phyloP scores from a whole-genome alignment of 495 filamentous ascomycete species.

The Penicillium desertorum region DNA sequence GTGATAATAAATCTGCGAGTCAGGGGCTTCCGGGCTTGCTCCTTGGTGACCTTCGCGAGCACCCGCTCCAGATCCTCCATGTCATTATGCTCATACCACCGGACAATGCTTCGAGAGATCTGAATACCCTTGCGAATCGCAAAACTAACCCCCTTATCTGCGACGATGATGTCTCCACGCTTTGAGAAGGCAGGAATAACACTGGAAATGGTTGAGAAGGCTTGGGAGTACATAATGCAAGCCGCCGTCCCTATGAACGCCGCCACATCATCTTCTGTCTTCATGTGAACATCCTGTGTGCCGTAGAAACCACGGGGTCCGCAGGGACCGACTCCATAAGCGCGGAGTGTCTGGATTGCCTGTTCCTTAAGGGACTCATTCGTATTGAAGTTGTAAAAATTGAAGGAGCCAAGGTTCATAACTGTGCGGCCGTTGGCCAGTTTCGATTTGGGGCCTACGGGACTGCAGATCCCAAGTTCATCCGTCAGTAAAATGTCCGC shows the following conservation, averaged over 20 bases:
- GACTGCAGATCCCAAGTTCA: slow-evolving; percentile 49
- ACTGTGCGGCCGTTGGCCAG: slow-evolving; percentile 87
- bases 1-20: slow-evolving; percentile 95
- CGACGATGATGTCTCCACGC: slow-evolving; percentile 95
- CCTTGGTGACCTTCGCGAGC: slow-evolving; percentile 78
- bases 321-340: slow-evolving; percentile 94
- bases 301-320: slow-evolving; percentile 97
- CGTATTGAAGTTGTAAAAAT: slow-evolving; percentile 93
- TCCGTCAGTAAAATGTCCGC: slow-evolving; percentile 20
- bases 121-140: slow-evolving; percentile 92
- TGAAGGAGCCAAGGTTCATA: slow-evolving; percentile 87
- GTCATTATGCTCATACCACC: slow-evolving; percentile 96
- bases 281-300: slow-evolving; percentile 97
- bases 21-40: slow-evolving; percentile 82
- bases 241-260: slow-evolving; percentile 79
- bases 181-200: slow-evolving; percentile 97
- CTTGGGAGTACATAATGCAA: slow-evolving; percentile 92
- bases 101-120: slow-evolving; percentile 83
- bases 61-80: slow-evolving; percentile 89
- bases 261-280: slow-evolving; percentile 92
- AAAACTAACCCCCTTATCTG: slow-evolving; percentile 93
- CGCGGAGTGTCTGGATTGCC: slow-evolving; percentile 87
- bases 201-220: slow-evolving; percentile 89
- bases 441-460: slow-evolving; percentile 86
- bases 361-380: slow-evolving; percentile 93